Percentiles rank a stretch among this genome's conserved stretches.
Conservation (phyloP, 1,284 basidiomycete genomes). For the Sanghuangporus sanghuang region DNA sequence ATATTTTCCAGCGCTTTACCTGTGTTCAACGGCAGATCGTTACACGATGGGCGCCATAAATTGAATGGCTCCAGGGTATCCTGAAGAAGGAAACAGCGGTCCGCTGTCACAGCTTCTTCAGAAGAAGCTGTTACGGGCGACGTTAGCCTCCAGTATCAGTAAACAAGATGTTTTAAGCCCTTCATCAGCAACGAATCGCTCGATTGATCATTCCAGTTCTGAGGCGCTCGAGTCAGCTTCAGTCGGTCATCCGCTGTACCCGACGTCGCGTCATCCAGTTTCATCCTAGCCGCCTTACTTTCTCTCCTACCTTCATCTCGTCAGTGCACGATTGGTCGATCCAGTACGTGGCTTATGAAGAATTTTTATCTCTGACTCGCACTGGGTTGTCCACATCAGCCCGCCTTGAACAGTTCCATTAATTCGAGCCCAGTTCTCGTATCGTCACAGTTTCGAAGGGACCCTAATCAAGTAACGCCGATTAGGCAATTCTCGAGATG, state of each 20-base stretch:
- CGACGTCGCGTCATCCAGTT: neutral
- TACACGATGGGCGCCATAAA: neutral
- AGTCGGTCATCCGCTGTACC: neutral
- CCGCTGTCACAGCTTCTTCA: neutral
- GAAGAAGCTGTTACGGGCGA: neutral
- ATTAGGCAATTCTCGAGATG: neutral
- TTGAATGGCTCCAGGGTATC: neutral
- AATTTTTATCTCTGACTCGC: neutral
- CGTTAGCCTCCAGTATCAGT: neutral
- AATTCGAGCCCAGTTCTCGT: neutral
- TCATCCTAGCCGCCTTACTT: neutral
- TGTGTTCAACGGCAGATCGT: neutral
- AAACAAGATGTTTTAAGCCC: neutral
- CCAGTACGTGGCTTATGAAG: neutral
- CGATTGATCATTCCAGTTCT: neutral
- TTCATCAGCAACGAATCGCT: neutral
- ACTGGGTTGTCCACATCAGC: neutral
- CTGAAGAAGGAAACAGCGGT: neutral
- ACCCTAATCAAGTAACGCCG: neutral
- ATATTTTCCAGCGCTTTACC: constrained; percentile 1
- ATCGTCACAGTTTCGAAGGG: neutral
- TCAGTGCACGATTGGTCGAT: neutral
- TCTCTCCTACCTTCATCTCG: neutral
- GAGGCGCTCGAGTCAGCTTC: neutral
- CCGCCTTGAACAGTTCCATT: neutral